Percentiles rank a stretch among this genome's conserved stretches.
Evolutionary conservation across 1,284 basidiomycete genomes (phyloP).

Genomic region (Exobasidium cylindrosporum): DNA sequence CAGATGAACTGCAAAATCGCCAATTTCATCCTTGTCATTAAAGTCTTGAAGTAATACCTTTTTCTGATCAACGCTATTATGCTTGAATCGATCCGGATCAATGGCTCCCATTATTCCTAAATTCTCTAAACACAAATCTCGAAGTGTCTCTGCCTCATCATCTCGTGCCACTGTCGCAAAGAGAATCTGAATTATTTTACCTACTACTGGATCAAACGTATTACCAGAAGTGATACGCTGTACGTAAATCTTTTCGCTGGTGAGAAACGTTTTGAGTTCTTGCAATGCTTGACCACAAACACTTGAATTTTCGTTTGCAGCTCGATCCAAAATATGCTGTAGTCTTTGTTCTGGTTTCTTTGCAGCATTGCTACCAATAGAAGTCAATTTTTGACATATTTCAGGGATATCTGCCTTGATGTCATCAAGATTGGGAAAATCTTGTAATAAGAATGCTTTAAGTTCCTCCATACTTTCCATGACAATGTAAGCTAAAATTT

Average conservation of each 20-base stretch:
- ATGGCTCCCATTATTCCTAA: conserved; percentile 91
- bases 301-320: conserved; percentile 75
- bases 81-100: conserved; percentile 88
- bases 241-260: conserved; percentile 31
- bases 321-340: conserved; percentile 70
- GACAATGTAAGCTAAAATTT: conserved; percentile 71
- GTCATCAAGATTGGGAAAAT: conserved; percentile 59
- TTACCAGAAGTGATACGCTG: conserved; percentile 52
- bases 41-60: conserved; percentile 82
- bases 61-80: conserved; percentile 64
- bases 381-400: conserved; percentile 40
- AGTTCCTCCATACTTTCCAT: conserved; percentile 59
- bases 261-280: conserved; percentile 65
- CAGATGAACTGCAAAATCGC: conserved; percentile 78
- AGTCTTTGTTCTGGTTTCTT: conserved; percentile 61
- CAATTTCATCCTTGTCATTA: conserved; percentile 72
- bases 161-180: conserved; percentile 68
- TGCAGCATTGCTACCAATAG: conserved; percentile 52
- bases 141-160: conserved; percentile 60
- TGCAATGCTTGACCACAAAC: conserved; percentile 73
- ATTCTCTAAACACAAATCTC: conserved; percentile 71
- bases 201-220: conserved; percentile 77
- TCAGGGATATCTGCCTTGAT: conserved; percentile 47
- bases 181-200: conserved; percentile 69
- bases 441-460: conserved; percentile 56